Evolutionary conservation across 2,329 filamentous ascomycete species (phyloP), one percentile per base, ranked within the genome.

Genomic region (Blumeria hordei): DNA sequence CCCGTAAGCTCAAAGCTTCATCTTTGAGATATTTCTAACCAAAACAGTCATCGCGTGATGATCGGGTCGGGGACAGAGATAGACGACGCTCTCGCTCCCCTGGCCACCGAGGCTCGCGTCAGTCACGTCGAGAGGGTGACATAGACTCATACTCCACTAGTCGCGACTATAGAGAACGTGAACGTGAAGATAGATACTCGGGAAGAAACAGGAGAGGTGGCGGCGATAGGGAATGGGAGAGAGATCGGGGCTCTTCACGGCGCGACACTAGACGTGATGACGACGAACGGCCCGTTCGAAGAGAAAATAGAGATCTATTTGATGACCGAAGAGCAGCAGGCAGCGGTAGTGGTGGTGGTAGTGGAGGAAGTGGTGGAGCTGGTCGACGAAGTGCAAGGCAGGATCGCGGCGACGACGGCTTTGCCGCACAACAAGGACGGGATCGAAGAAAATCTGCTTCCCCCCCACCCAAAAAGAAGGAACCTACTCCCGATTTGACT

Each of bases 141-240:
- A 75, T 79, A 67, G 88, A 95, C 69, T 81, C 85, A 56, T 96
- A 96, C 70, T 94, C 88, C 18, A 88, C 85, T 6, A 94, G 88
- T 69, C 83, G 90, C 62, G 88, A 83, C 70, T 93, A 94, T 68
- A 80, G 90, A 66, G 90, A 94, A 67, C 76, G 90, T 59, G 90
- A 96, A 71, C 84, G 90, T 58, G 90, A 96, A 69, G 90, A 95
- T 62, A 78, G 88, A 65, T 95, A 95, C 66, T 78, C 79, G 39
- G 81, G 82, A 36, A 77, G 83, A 59, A 76, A 80, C 57, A 71
- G 78, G 57, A 69, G 75, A 54, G 68, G 67, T 39, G 73, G 78
- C 56, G 77, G 80, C 55, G 83, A 87, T n/a, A 75, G 83, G 59
- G 83, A 84, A 60, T 86, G 83, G 80, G 81, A 83, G 65, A 75